Conservation (phyloP, 805 yeast genomes). For the Tetrapisispora namnaoensis region DNA sequence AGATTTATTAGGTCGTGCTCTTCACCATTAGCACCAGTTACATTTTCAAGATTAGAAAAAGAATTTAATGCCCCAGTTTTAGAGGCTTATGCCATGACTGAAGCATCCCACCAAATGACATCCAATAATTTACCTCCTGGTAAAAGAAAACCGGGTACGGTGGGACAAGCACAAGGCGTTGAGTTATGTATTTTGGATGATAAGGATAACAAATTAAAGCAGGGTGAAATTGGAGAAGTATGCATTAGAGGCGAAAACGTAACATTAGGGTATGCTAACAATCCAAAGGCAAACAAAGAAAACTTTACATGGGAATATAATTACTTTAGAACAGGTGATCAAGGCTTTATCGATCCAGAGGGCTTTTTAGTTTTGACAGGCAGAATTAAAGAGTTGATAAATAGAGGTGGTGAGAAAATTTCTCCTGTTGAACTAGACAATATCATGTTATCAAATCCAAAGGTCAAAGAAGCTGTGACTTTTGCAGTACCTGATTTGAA, state of each 20-base stretch:
- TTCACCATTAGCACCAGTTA: conserved; percentile 57
- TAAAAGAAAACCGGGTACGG: conserved; percentile 58
- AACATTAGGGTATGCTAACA: conserved; percentile 63
- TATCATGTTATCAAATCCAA: conserved; percentile 47
- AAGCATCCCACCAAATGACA: conserved; percentile 73
- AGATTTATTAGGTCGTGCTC: conserved; percentile 68
- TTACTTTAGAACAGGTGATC: conserved; percentile 73
- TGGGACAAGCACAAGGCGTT: conserved; percentile 65
- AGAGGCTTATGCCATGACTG: conserved; percentile 77
- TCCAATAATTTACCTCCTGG: conserved; percentile 62
- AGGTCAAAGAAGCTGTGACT: conserved; percentile 60
- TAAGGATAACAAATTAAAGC: conserved; percentile 36
- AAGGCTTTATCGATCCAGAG: conserved; percentile 51
- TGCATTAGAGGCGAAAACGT: conserved; percentile 59
- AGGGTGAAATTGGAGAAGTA: conserved; percentile 59
- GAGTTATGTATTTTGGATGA: conserved; percentile 48
- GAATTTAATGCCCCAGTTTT: conserved; percentile 56
- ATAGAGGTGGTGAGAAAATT: conserved; percentile 71
- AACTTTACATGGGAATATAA: conserved; percentile 47
- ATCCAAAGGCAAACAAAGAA: conserved; percentile 59
- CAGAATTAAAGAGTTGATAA: conserved; percentile 62
- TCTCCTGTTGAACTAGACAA: conserved; percentile 65
- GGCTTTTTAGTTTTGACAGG: conserved; percentile 57
- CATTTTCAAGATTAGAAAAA: conserved; percentile 46
- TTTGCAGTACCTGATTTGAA: conserved; percentile 58